Conservation (phyloP, 352 stramenopile species). For the Phytophthora ramorum region DNA sequence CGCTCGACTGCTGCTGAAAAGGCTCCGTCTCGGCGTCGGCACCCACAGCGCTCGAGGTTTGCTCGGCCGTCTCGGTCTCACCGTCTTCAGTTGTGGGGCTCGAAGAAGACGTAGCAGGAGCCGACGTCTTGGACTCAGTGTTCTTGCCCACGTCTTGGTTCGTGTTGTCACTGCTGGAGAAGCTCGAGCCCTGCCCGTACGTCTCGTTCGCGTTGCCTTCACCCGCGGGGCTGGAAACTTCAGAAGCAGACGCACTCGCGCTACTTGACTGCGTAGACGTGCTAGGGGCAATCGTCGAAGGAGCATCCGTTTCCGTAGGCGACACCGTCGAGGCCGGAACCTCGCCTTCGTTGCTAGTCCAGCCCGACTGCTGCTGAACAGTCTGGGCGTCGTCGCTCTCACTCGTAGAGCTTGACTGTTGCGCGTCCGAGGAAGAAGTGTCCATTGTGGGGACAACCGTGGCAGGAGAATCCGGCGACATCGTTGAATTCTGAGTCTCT, state of each 20-base stretch:
- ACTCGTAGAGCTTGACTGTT: background rate
- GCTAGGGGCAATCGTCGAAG: background rate
- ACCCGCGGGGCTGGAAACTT: conserved; percentile 2
- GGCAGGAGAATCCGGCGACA: conserved; percentile 12
- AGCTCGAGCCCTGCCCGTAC: background rate
- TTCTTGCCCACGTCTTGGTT: conserved; percentile 5
- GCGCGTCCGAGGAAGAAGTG: background rate
- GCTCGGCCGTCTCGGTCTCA: background rate
- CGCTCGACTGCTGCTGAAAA: conserved; percentile 6
- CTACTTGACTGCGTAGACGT: conserved; percentile 8
- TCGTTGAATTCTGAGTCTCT: conserved; percentile 7
- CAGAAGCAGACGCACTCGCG: conserved; percentile 4
- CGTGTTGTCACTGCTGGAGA: conserved; percentile 1
- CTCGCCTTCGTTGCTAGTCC: background rate
- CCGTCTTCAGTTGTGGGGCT: conserved; percentile 2
- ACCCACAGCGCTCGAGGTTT: background rate
- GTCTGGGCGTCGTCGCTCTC: background rate
- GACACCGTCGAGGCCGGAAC: background rate
- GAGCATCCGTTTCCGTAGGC: background rate
- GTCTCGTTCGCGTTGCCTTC: background rate
- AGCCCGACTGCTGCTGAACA: background rate
- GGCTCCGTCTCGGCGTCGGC: background rate
- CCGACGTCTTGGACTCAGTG: background rate
- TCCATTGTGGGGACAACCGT: conserved; percentile 10
- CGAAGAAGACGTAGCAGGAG: background rate